Evolutionary conservation across 768 basidiomycete genomes (phyloP).

Genomic region (Termitomyces bulborhizus): DNA sequence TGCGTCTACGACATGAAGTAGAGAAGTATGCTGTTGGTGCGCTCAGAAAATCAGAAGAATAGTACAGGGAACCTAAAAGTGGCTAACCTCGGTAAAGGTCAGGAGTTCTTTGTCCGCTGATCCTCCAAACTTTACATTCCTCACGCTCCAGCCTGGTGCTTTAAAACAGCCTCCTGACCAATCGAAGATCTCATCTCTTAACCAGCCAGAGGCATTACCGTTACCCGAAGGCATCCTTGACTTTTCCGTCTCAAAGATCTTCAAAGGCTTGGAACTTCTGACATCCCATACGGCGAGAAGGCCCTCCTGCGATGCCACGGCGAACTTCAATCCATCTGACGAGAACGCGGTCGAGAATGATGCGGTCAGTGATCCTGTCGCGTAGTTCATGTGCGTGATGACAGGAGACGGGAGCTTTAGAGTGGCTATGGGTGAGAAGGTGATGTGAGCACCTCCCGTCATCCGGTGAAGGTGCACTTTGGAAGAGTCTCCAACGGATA

Average conservation of each 20-base stretch:
- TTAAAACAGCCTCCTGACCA: slow-evolving; percentile 51
- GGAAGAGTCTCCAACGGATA: slow-evolving; percentile 88
- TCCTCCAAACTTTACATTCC: slow-evolving; percentile 81
- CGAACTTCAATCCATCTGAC: slow-evolving; percentile 69
- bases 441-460: slow-evolving; percentile 52
- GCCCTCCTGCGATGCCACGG: slow-evolving; percentile 79
- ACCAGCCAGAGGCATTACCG: slow-evolving; percentile 42
- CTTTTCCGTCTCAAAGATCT: slow-evolving; percentile 58
- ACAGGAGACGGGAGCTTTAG: slow-evolving; percentile 60
- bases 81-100: slow-evolving; percentile 82
- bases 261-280: slow-evolving; percentile 63
- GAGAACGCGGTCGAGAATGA: slow-evolving; percentile 82
- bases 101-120: slow-evolving; percentile 70
- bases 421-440: slow-evolving; percentile 63
- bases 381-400: slow-evolving; percentile 27
- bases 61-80: neutral
- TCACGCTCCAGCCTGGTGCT: slow-evolving; percentile 78
- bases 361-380: slow-evolving; percentile 48
- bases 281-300: slow-evolving; percentile 81
- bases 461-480: slow-evolving; percentile 81
- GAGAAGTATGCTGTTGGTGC: slow-evolving; percentile 60
- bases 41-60: slow-evolving; percentile 8
- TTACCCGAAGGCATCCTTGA: slow-evolving; percentile 23
- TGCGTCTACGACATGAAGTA: slow-evolving; percentile 83
- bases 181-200: slow-evolving; percentile 62